phyloP scores from a whole-genome alignment of 179 eudicot genomes.

The Kewa caespitosa region DNA sequence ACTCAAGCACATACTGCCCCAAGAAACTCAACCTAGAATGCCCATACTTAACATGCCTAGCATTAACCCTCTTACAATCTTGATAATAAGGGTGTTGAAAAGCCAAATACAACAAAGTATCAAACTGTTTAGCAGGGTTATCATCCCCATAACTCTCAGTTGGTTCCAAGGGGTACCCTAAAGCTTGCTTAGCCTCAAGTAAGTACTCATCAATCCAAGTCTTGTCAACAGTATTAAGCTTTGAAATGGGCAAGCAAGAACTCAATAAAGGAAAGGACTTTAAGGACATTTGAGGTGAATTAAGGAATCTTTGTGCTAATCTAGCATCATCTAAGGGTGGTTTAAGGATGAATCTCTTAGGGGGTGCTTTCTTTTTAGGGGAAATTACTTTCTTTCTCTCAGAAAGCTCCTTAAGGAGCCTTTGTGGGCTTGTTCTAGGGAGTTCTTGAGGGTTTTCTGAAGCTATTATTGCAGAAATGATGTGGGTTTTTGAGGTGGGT shows the following conservation, averaged over 20 bases:
- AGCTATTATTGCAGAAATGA: constrained; percentile 45
- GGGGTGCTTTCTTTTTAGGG: constrained; percentile 68
- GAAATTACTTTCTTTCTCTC: constrained; percentile 64
- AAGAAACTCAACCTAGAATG: constrained; percentile 84
- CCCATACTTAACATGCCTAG: constrained; percentile 78
- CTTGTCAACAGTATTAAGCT: constrained; percentile 58
- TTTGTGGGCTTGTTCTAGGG: constrained; percentile 75
- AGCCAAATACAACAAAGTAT: constrained; percentile 78
- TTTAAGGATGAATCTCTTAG: constrained; percentile 70
- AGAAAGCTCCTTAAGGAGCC: constrained; percentile 78
- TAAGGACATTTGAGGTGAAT: constrained; percentile 82
- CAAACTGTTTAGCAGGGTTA: constrained; percentile 93
- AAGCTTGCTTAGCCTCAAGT: constrained; percentile 86
- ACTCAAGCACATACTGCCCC: constrained; percentile 86
- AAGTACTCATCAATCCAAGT: constrained; percentile 92
- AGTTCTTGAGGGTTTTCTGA: constrained; percentile 50
- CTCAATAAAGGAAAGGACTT: constrained; percentile 84
- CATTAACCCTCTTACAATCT: constrained; percentile 67
- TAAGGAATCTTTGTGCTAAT: constrained; percentile 74
- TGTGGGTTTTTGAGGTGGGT: constrained; percentile 26
- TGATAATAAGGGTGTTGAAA: constrained; percentile 88
- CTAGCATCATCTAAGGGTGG: constrained; percentile 84
- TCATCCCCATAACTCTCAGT: constrained; percentile 67
- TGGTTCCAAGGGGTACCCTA: constrained; percentile 85
- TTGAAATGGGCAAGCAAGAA: constrained; percentile 76